Percentiles rank a stretch among this genome's conserved stretches.
These are phyloP conservation scores for Calonectria pauciramosa DNA, from an alignment of 2,329 filamentous ascomycete species.

Conservation along the genomic window DNA sequence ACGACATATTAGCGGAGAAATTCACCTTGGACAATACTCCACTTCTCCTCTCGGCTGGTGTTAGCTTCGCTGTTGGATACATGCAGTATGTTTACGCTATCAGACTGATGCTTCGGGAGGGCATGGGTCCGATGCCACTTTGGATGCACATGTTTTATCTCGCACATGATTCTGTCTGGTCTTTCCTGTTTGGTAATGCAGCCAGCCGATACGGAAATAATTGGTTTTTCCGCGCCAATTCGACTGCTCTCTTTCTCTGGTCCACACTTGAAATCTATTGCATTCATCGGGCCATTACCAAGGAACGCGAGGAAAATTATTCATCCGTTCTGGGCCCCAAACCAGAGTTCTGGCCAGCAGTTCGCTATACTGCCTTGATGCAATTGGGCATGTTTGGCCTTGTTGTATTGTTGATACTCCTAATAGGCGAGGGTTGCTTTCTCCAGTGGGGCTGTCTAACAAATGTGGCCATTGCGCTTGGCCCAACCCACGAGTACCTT, in stretches of 20 bases:
- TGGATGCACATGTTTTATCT: slow-evolving; percentile 22
- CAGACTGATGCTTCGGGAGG: slow-evolving; percentile 7
- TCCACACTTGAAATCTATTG: slow-evolving; percentile 11
- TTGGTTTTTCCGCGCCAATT: slow-evolving; percentile 14
- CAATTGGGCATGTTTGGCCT: slow-evolving; percentile 11
- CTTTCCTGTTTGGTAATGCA: not conserved
- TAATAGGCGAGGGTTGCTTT: slow-evolving; percentile 18
- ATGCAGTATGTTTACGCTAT: slow-evolving; percentile 26
- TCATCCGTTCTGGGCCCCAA: not conserved
- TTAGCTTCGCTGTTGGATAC: not conserved
- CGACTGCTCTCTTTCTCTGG: not conserved
- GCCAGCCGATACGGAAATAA: slow-evolving; percentile 1
- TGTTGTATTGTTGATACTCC: not conserved
- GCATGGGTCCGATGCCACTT: slow-evolving; percentile 20
- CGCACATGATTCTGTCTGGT: slow-evolving; percentile 15
- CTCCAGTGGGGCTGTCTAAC: slow-evolving; percentile 20
- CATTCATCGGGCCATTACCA: not conserved
- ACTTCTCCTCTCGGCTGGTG: not conserved
- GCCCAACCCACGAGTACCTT: slow-evolving; percentile 12
- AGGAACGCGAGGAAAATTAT: not conserved
- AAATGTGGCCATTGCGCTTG: slow-evolving; percentile 21
- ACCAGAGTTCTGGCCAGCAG: not conserved
- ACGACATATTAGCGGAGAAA: not conserved
- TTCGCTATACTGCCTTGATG: not conserved
- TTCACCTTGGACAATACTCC: slow-evolving; percentile 8